Evolutionary conservation across 352 stramenopile species (phyloP), one percentile per base, ranked within the genome.

Genomic region (Pythium brachiatum): DNA sequence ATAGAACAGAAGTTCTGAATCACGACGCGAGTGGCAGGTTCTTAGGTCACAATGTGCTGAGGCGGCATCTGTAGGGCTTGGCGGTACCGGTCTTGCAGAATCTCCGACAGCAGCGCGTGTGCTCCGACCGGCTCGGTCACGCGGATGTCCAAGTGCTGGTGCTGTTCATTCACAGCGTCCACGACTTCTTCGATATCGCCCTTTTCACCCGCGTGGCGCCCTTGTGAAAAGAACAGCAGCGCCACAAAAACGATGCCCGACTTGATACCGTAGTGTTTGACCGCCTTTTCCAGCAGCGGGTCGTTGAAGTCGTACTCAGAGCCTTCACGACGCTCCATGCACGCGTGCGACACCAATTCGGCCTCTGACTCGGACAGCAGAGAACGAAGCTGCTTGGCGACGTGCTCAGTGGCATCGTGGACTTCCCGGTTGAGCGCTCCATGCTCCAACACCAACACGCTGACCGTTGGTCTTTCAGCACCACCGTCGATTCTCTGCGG

Each of bases 111-210:
- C 8, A 91, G 41, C 25, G 73, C 59, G 60, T 94, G 82, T 26
- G 82, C 81, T 41, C 81, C 79, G 16, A 94, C 59, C 4, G 85
- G 79, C 38, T 88, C 73, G 0, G 83, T 86, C 38, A 94, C 69
- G 27, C 72, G 75, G n/a, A 92, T 66, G 2, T 83, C 69, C 16
- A 94, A 56, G 7, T 54, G 55, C 0, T 76, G 75, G 54, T 92
- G 55, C 36, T 61, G 66, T 21, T 55, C 50, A 31, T 76, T 77
- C 25, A 89, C 64, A 18, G 63, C 72, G 0, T 76, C 53, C 12
- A 92, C 57, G 44, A 94, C 93, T 57, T 86, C 74, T 48, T 92
- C 81, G 46, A 96, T 90, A 47, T 94, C 83, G 18, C 83, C 83
- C 31, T 86, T 82, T 27, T 81, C 77, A 12, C 82, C 87, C 26